phyloP scores from a whole-genome alignment of 257 asterid genomes.

The Primulina tabacum region DNA sequence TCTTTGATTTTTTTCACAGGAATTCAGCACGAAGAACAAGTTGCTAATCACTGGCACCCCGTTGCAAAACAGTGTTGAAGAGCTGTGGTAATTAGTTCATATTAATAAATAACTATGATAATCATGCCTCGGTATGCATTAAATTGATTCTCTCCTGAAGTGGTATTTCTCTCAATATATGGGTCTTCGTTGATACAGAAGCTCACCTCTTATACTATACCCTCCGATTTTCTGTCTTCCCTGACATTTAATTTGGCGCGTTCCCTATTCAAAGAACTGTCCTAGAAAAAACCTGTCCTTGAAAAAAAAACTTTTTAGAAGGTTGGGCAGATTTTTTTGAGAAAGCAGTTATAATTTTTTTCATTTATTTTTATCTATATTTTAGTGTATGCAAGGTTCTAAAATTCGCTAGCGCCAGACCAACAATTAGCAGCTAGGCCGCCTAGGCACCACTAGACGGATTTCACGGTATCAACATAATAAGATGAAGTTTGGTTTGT shows the following conservation, averaged over 20 bases:
- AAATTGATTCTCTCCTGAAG: neutral
- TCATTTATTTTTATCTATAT: conserved; percentile 5
- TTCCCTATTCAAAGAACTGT: neutral
- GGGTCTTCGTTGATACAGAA: neutral
- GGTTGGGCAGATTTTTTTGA: neutral
- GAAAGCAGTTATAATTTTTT: neutral
- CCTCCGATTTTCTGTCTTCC: neutral
- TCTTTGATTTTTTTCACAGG: conserved; percentile 45
- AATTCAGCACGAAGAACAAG: conserved; percentile 95
- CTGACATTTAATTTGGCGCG: neutral
- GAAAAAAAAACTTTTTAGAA: no score
- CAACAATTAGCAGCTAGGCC: no score
- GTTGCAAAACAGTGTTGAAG: conserved; percentile 96
- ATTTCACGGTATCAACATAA: no score
- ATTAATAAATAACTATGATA: neutral
- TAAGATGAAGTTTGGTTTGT: no score
- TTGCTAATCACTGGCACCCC: conserved; percentile 97
- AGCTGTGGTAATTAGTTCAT: conserved; percentile 72
- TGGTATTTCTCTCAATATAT: neutral
- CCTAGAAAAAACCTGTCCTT: no score
- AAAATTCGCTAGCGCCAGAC: no score
- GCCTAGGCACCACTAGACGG: no score
- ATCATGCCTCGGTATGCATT: neutral
- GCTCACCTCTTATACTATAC: neutral
- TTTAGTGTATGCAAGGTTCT: neutral